Percentiles rank a stretch among this genome's conserved stretches.
These are phyloP conservation scores for Sporothrix humicola DNA, from an alignment of 2,329 filamentous ascomycete genomes.

Conservation along the genomic window DNA sequence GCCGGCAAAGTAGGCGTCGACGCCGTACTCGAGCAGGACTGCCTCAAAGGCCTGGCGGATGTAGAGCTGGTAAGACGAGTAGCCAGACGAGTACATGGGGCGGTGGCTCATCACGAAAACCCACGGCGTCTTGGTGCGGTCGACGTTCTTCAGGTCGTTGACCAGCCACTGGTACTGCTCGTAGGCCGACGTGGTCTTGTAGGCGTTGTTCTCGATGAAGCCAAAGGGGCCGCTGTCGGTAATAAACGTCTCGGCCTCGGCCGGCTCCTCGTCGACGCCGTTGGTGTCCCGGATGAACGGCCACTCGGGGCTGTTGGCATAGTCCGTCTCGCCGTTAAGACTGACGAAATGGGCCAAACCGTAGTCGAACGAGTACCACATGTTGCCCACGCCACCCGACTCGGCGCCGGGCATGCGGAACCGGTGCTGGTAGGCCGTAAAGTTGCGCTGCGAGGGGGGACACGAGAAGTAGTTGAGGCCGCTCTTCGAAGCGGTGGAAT, in stretches of 20 bases:
- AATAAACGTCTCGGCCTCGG: conserved; percentile 50
- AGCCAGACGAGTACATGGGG: conserved; percentile 38
- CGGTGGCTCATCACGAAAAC: conserved; percentile 39
- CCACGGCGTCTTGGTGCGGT: conserved; percentile 40
- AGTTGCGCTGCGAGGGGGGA: conserved; percentile 58
- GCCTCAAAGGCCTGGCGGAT: conserved; percentile 54
- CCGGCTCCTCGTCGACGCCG: conserved; percentile 50
- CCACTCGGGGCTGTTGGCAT: conserved; percentile 53
- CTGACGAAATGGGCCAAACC: conserved; percentile 58
- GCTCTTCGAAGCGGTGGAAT: conserved; percentile 48
- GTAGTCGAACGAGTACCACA: conserved; percentile 61
- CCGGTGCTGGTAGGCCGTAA: conserved; percentile 57
- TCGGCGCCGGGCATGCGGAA: conserved; percentile 58
- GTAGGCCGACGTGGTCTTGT: conserved; percentile 51
- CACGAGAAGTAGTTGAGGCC: conserved; percentile 58
- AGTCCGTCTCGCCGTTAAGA: conserved; percentile 56
- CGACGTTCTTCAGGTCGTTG: conserved; percentile 37
- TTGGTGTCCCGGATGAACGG: conserved; percentile 52
- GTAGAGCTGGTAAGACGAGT: conserved; percentile 51
- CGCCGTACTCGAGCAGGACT: conserved; percentile 51
- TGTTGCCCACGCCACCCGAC: conserved; percentile 54
- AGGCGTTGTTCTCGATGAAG: conserved; percentile 47
- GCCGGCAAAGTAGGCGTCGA: conserved; percentile 53
- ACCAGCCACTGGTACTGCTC: conserved; percentile 49
- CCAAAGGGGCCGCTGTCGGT: conserved; percentile 59